phyloP scores from a whole-genome alignment of 1,284 basidiomycete genomes.

The Tylopilus sp. region DNA sequence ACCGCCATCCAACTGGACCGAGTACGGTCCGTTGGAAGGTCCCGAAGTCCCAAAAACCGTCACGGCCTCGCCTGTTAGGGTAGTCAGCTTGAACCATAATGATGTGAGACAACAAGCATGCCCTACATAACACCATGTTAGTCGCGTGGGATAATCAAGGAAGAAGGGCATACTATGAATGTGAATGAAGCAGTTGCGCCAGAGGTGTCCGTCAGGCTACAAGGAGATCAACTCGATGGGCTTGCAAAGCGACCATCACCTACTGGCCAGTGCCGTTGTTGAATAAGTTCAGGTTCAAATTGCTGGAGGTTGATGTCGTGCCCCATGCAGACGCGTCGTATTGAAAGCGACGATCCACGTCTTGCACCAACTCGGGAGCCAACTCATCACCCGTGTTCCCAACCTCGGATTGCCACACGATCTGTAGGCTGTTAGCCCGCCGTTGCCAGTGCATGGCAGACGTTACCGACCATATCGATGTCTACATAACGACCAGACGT shows the following conservation, averaged over 20 bases:
- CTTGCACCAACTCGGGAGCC: constrained; percentile 18
- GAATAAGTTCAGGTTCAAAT: constrained; percentile 24
- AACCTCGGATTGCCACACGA: constrained; percentile 31
- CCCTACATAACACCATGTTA: constrained; percentile 13
- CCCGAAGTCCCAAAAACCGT: constrained; percentile 26
- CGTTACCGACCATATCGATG: constrained; percentile 32
- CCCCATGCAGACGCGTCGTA: constrained; percentile 23
- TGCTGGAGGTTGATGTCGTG: constrained; percentile 10
- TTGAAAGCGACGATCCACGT: constrained; percentile 24
- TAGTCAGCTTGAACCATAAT: neutral
- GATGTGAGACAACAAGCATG: constrained; percentile 1
- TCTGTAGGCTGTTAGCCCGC: constrained; percentile 9
- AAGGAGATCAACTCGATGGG: constrained; percentile 1
- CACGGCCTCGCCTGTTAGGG: constrained; percentile 24
- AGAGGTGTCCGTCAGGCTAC: constrained; percentile 23
- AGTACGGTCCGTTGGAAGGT: constrained; percentile 24
- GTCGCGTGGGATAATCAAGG: neutral
- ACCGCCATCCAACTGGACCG: constrained; percentile 21
- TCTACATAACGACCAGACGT: constrained; percentile 19
- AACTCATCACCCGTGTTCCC: constrained; percentile 18
- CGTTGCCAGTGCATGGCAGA: neutral
- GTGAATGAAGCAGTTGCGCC: constrained; percentile 26
- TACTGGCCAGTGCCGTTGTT: constrained; percentile 32
- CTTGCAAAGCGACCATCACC: constrained; percentile 8
- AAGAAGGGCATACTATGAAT: constrained; percentile 28